Base-by-base conservation (phyloP, 2,329 filamentous ascomycete genomes). In the Aspergillus sp. region DNA sequence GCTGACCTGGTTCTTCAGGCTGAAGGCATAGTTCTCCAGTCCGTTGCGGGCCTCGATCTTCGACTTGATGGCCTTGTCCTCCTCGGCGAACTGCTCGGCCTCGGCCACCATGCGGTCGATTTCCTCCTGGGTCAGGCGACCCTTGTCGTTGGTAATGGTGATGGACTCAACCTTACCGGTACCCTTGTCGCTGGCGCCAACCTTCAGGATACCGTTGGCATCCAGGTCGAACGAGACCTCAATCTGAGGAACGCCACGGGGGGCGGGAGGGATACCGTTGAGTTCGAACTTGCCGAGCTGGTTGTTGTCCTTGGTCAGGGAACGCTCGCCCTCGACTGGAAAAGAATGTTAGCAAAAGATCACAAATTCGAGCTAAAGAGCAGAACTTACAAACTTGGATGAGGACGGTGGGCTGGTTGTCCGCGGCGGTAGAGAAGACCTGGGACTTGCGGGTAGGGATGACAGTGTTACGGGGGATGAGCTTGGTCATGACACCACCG, bases 141-240 rank as follows among this genome's bases (percentile, higher is more conserved):
- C 95, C 89, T 98, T 98, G 83, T 99, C 95, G 83, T 99, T 98
- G 82, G 90, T 98, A 77, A 99, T 99, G 71, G 95, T 98, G 79
- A 99, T 98, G 65, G 90, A 92, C 85, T 99, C 92, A 65, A 86
- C 87, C 87, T 98, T 97, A 80, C 95, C 95, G 72, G 94, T 97
- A 77, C 93, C 95, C 90, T 98, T 98, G 81, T 99, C 95, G 73
- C 90, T 89, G 68, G 95, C 95, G 67, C 90, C 91, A 65, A 99
- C 95, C 85, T 96, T 94, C 68, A 99, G 87, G 72, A 99, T 97
- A 84, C 95, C 94, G 81, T 99, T 98, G 84, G 92, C 93, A 73
- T 99, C 94, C 60, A 99, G 89, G 80, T 97, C 92, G 78, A 99
- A 99, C 32, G 91, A 91, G 71, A 99, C 95, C 82, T 99, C 95